A percentile compares a stretch with the other conserved stretches of the same genome.
Evolutionary conservation across 805 yeast genomes (phyloP).

Genomic region (Nakazawaea wyomingensis): DNA sequence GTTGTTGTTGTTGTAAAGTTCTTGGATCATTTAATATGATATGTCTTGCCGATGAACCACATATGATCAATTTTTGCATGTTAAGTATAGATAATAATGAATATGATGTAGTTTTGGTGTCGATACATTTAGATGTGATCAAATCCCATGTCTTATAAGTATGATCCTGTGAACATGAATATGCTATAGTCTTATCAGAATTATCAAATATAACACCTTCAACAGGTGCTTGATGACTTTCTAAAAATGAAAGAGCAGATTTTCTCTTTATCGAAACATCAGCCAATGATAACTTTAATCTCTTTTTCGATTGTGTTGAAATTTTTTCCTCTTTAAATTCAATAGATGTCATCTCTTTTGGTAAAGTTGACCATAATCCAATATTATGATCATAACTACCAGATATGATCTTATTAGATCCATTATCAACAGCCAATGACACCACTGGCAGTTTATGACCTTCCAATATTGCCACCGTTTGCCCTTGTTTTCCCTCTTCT

Average conservation of each 20-base stretch:
- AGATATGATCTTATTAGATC: conserved; percentile 63
- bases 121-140: conserved; percentile 78
- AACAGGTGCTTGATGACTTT: conserved; percentile 83
- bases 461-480: conserved; percentile 77
- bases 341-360: conserved; percentile 72
- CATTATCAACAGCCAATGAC: conserved; percentile 53
- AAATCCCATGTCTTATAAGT: conserved; percentile 95
- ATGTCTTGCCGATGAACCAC: conserved; percentile 98
- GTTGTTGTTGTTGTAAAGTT: conserved; percentile 54
- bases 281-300: conserved; percentile 75
- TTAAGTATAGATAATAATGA: conserved; percentile 74
- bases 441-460: conserved; percentile 91
- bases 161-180: conserved; percentile 95
- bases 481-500: conserved; percentile 47
- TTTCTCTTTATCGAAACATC: conserved; percentile 75
- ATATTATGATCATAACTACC: conserved; percentile 78
- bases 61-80: conserved; percentile 68
- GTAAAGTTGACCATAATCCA: conserved; percentile 84
- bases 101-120: conserved; percentile 81
- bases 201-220: conserved; percentile 75
- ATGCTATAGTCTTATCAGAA: conserved; percentile 74
- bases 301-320: conserved; percentile 81
- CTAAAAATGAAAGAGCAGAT: conserved; percentile 73
- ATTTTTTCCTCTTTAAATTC: conserved; percentile 38
- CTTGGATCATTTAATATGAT: conserved; percentile 93